Conservation (phyloP, 2,329 filamentous ascomycete species). For the Aspergillus latus region DNA sequence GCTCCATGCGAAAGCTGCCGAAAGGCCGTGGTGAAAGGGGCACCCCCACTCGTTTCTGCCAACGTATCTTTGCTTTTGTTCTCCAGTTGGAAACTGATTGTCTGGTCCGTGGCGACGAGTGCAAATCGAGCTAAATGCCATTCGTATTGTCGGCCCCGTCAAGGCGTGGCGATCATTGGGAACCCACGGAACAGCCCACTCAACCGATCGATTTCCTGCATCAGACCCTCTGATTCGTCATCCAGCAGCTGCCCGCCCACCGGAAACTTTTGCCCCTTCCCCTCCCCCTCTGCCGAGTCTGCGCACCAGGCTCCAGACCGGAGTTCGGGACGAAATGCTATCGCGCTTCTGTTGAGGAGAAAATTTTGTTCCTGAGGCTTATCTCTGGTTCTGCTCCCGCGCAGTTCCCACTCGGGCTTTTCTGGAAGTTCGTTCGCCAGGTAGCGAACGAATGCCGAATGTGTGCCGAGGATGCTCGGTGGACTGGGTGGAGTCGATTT, state of each 20-base stretch:
- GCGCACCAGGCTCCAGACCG: background rate
- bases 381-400: conserved; percentile 3
- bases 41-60: conserved; percentile 4
- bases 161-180: conserved; percentile 10
- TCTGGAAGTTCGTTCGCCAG: background rate
- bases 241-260: background rate
- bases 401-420: conserved; percentile 1
- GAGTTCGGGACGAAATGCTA: conserved; percentile 1
- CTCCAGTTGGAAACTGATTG: background rate
- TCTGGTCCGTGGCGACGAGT: conserved; percentile 10
- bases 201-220: conserved; percentile 5
- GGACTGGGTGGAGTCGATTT: background rate
- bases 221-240: conserved; percentile 9
- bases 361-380: conserved; percentile 2
- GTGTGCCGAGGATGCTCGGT: conserved; percentile 3
- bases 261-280: conserved; percentile 6
- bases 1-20: background rate
- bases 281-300: background rate
- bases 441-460: background rate
- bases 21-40: background rate
- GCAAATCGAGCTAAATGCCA: conserved; percentile 6
- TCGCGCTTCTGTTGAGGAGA: background rate
- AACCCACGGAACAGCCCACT: conserved; percentile 9
- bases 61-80: conserved; percentile 9
- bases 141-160: conserved; percentile 1